These are phyloP conservation scores for Botrytis fragariae DNA, from an alignment of 2,329 filamentous ascomycete species.

Conservation along the genomic window DNA sequence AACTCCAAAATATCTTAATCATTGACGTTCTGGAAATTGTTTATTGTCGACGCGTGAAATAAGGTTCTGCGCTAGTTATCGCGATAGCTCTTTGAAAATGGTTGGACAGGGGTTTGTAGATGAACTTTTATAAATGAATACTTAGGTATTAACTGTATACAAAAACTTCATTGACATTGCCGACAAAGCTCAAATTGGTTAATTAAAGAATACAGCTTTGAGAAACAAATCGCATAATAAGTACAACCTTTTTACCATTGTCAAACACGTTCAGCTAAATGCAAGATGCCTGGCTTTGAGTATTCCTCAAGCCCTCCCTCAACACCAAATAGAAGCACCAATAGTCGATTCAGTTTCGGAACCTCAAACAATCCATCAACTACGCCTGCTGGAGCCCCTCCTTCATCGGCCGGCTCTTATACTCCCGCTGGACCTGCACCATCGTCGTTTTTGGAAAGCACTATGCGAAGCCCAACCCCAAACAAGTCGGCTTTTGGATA, in stretches of 20 bases:
- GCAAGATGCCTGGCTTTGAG: slow-evolving; percentile 32
- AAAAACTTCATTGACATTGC: not conserved
- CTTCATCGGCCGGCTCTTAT: slow-evolving; percentile 51
- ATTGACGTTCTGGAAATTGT: slow-evolving; percentile 7
- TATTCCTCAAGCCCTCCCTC: slow-evolving; percentile 38
- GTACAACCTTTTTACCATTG: not conserved
- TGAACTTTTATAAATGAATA: slow-evolving; percentile 12
- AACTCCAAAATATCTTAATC: not conserved
- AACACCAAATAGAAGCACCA: slow-evolving; percentile 38
- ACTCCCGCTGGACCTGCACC: slow-evolving; percentile 55
- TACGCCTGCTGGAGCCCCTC: slow-evolving; percentile 56
- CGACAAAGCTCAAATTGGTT: slow-evolving; percentile 10
- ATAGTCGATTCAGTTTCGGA: slow-evolving; percentile 33
- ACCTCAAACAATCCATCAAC: slow-evolving; percentile 47
- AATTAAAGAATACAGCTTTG: not conserved
- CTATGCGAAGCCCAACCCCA: slow-evolving; percentile 42
- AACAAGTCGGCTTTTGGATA: slow-evolving; percentile 33
- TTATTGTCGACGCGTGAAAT: slow-evolving; percentile 19
- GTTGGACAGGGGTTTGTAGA: slow-evolving; percentile 15
- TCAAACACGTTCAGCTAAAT: not conserved
- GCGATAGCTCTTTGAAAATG: slow-evolving; percentile 20
- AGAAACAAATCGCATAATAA: not conserved
- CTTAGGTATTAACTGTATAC: not conserved
- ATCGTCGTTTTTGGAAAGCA: slow-evolving; percentile 50
- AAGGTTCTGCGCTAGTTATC: slow-evolving; percentile 18